Evolutionary conservation across 2,329 filamentous ascomycete species (phyloP), one percentile per base, ranked within the genome.

Genomic region (Exophiala sideris): DNA sequence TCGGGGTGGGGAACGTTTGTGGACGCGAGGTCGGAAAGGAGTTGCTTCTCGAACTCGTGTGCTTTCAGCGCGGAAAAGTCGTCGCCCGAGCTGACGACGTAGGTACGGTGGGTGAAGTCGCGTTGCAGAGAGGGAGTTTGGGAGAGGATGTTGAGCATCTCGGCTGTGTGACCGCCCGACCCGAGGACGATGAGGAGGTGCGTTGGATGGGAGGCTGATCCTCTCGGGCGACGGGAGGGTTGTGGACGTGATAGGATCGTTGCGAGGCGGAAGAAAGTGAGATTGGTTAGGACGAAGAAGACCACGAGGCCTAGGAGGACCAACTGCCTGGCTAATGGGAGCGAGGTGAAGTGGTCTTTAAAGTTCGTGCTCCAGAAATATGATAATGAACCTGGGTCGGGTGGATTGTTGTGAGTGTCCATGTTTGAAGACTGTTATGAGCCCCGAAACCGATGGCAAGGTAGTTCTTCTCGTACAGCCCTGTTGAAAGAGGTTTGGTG

Each of bases 111-210:
- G 4, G 73, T 76, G 67, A 72, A 85, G 41, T 72, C 65, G 20
- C 34, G 38, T 34, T 47, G 47, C 1, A 61, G 38, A 38, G 77
- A 36, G 72, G 71, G 54, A 75, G 76, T 66, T 80, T 81, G 61
- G 79, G 81, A 62, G 77, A 99, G 82, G 76, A 96, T 88, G 66
- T 87, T 84, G 59, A 96, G 79, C 88, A 99, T 95, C 72, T 99
- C 94, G 45, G 90, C 86, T 0, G 94, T 96, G 72, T 99, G 94
- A 1, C 94, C 94, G 32, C 94, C 94, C 2, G 89, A 95, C 48
- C 94, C 94, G 20, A 97, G 86, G 21, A 97, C 85, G 59, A 95
- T 81, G 32, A 95, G 76, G 50, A 91, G 76, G 69, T 91, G 84
- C 5, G 77, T 76, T 21, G 75, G 73, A 3, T 52, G 51, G n/a